A percentile compares a stretch with the other conserved stretches of the same genome.
Evolutionary conservation across 2,329 filamentous ascomycete species (phyloP).

Genomic region (Monilinia aucupariae): DNA sequence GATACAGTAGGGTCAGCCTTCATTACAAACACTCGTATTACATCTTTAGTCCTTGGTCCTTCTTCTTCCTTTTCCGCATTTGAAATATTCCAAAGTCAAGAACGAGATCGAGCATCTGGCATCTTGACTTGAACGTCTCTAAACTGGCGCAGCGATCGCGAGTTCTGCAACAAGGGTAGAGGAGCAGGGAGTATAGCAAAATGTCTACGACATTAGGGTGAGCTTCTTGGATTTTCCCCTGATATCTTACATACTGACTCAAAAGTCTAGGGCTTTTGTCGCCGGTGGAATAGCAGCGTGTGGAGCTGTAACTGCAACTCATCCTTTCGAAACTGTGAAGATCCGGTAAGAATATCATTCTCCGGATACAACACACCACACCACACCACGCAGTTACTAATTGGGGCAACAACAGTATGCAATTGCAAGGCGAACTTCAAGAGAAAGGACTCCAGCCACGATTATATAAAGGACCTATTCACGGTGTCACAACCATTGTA

Average conservation of each 20-base stretch:
- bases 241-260: not conserved
- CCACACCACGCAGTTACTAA: conserved; percentile 17
- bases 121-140: not conserved
- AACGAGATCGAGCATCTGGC: not conserved
- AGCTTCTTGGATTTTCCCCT: conserved; percentile 16
- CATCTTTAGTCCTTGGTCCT: not conserved
- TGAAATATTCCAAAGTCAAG: not conserved
- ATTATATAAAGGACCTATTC: conserved; percentile 84
- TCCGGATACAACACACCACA: not conserved
- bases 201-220: conserved; percentile 53
- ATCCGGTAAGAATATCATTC: conserved; percentile 61
- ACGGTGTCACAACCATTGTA: conserved; percentile 84
- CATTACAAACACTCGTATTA: not conserved
- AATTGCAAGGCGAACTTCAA: conserved; percentile 93
- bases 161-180: conserved; percentile 20
- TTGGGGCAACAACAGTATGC: conserved; percentile 56
- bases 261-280: conserved; percentile 65
- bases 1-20: conserved; percentile 10
- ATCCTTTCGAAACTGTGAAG: conserved; percentile 98
- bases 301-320: conserved; percentile 93
- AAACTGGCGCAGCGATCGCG: conserved; percentile 23
- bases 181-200: conserved; percentile 24
- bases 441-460: conserved; percentile 77
- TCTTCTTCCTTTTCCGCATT: not conserved
- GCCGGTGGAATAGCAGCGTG: conserved; percentile 95